Conservation (phyloP, 257 asterid species). For the Prunella vulgaris region DNA sequence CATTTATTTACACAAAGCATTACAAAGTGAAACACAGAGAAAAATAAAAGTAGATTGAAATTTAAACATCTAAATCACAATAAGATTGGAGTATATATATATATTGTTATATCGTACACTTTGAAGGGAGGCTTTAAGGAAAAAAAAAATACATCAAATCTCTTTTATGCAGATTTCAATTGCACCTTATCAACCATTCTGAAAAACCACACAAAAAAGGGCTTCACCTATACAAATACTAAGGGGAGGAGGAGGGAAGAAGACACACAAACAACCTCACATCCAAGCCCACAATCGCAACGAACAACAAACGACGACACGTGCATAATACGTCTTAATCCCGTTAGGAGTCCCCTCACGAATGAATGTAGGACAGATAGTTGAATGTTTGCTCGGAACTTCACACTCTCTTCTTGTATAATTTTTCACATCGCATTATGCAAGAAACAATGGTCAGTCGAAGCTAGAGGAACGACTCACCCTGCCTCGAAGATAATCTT, state of each 20-base stretch:
- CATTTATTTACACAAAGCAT: not conserved
- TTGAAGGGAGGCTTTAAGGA: slow-evolving; percentile 14
- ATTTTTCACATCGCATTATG: not conserved
- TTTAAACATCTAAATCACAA: not conserved
- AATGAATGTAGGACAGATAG: too few species aligned
- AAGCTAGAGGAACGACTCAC: slow-evolving; percentile 93
- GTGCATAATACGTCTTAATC: slow-evolving; percentile 17
- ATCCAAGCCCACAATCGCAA: slow-evolving; percentile 54
- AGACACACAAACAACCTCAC: slow-evolving; percentile 73
- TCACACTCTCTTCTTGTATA: not conserved
- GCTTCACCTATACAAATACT: slow-evolving; percentile 24
- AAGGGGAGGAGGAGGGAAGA: slow-evolving; percentile 82
- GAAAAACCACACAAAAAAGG: slow-evolving; percentile 7
- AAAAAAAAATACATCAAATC: slow-evolving; percentile 5
- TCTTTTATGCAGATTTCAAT: slow-evolving; percentile 10
- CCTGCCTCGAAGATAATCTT: slow-evolving; percentile 76
- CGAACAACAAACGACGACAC: not conserved
- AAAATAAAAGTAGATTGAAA: not conserved
- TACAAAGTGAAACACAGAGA: not conserved
- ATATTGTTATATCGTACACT: slow-evolving; percentile 1
- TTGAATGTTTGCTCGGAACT: too few species aligned
- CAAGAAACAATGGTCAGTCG: slow-evolving; percentile 38
- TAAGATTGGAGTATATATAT: not conserved
- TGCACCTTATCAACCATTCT: not conserved
- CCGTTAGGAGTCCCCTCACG: too few species aligned